A percentile compares a stretch with the other conserved stretches of the same genome.
Evolutionary conservation across 1,284 basidiomycete species (phyloP).

Genomic region (Ganoderma lingzhi): DNA sequence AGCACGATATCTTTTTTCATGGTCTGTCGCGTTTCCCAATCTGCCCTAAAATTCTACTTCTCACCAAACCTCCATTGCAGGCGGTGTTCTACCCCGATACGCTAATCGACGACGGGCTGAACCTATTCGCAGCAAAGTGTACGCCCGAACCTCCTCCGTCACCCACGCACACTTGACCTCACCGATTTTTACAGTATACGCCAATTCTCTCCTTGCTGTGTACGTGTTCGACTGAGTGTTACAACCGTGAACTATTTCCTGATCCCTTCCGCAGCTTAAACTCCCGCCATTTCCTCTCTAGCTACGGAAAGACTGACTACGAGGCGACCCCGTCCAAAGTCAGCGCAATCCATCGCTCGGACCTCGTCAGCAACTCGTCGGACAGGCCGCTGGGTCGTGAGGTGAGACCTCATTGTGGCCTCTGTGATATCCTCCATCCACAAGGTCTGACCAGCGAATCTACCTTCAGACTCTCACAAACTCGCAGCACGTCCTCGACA

Average conservation of each 20-base stretch:
- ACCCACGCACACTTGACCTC: not conserved
- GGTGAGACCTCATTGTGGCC: not conserved
- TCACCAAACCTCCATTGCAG: not conserved
- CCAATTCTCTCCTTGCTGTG: not conserved
- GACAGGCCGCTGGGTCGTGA: not conserved
- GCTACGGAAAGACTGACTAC: not conserved
- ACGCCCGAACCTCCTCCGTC: not conserved
- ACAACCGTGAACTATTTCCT: not conserved
- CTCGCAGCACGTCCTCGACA: conserved; percentile 6
- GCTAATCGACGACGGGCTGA: conserved; percentile 2
- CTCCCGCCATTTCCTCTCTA: not conserved
- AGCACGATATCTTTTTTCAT: conserved; percentile 5
- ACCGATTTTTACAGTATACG: not conserved
- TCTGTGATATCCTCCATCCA: no score
- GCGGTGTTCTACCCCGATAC: conserved; percentile 4
- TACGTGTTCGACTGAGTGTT: not conserved
- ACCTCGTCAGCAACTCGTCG: not conserved
- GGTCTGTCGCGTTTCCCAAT: not conserved
- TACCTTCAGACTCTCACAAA: not conserved
- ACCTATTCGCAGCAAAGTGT: not conserved
- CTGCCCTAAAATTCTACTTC: not conserved
- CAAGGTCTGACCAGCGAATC: not conserved
- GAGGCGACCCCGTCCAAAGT: not conserved
- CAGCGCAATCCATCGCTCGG: conserved; percentile 1
- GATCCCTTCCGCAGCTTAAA: not conserved